Percentiles rank a stretch among this genome's conserved stretches.
Evolutionary conservation across 2,329 filamentous ascomycete species (phyloP).

Genomic region (Periconia macrospinosa): DNA sequence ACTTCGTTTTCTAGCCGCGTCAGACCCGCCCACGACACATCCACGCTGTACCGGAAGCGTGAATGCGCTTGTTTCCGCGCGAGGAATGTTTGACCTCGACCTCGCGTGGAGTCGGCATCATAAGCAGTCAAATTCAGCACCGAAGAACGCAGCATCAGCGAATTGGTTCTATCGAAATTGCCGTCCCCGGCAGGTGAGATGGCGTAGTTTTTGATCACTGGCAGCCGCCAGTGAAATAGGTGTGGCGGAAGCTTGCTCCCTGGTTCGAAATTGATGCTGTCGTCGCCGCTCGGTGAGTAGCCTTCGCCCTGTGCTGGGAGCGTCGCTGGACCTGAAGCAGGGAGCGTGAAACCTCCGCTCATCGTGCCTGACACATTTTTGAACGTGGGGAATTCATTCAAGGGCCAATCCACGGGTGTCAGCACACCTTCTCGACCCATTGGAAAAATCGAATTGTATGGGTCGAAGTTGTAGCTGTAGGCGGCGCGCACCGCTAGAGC

Average conservation of each 20-base stretch:
- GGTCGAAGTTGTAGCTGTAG: slow-evolving; percentile 11
- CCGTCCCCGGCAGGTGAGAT: slow-evolving; percentile 48
- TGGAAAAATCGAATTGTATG: slow-evolving; percentile 1
- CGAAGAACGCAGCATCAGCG: slow-evolving; percentile 51
- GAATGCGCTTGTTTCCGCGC: slow-evolving; percentile 55
- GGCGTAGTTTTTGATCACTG: slow-evolving; percentile 40
- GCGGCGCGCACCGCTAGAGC: slow-evolving; percentile 27
- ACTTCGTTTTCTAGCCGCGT: background rate
- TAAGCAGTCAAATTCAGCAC: slow-evolving; percentile 55
- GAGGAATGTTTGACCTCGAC: slow-evolving; percentile 44
- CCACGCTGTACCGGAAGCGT: slow-evolving; percentile 53
- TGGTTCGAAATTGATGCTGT: slow-evolving; percentile 47
- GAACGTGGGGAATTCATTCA: slow-evolving; percentile 48
- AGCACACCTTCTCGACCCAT: slow-evolving; percentile 34
- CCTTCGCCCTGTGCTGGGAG: slow-evolving; percentile 33
- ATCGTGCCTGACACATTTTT: slow-evolving; percentile 48
- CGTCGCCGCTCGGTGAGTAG: slow-evolving; percentile 43
- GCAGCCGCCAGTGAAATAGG: slow-evolving; percentile 55
- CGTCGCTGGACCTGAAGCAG: background rate
- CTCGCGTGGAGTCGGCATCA: slow-evolving; percentile 45
- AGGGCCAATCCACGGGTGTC: slow-evolving; percentile 26
- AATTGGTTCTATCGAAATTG: slow-evolving; percentile 28
- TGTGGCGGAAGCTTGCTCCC: slow-evolving; percentile 50
- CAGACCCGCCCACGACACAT: slow-evolving; percentile 43
- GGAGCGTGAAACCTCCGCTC: slow-evolving; percentile 32